phyloP scores from a whole-genome alignment of 2,329 filamentous ascomycete genomes.

The Penicillium sclerotiorum region DNA sequence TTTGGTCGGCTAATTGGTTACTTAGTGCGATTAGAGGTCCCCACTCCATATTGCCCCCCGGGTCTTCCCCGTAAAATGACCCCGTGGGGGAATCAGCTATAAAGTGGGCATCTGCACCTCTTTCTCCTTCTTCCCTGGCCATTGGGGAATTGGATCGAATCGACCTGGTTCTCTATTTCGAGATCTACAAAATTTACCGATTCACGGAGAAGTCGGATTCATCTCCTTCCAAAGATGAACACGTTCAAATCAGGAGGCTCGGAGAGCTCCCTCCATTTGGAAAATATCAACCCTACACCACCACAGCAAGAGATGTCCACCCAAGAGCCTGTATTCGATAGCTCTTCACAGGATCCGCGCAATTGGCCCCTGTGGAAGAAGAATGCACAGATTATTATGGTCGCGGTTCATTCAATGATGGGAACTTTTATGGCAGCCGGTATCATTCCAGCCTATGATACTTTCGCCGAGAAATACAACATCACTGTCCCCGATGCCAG shows the following conservation, averaged over 20 bases:
- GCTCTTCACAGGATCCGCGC: constrained; percentile 20
- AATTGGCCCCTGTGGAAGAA: constrained; percentile 37
- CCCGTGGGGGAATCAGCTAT: too few species aligned
- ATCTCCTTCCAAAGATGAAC: too few species aligned
- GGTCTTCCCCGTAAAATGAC: too few species aligned
- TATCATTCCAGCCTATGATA: constrained; percentile 55
- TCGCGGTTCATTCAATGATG: constrained; percentile 61
- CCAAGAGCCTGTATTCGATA: background rate
- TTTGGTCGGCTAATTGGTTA: background rate
- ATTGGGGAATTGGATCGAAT: too few species aligned
- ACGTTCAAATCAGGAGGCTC: background rate
- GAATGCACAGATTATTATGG: constrained; percentile 54
- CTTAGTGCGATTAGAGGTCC: background rate
- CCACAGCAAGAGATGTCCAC: background rate
- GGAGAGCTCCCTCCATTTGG: background rate
- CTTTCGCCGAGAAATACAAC: constrained; percentile 54
- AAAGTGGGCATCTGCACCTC: too few species aligned
- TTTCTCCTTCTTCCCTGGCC: too few species aligned
- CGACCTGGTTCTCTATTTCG: too few species aligned
- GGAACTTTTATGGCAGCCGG: constrained; percentile 56
- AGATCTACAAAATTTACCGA: background rate
- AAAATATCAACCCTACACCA: background rate
- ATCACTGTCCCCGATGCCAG: constrained; percentile 51
- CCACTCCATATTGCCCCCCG: too few species aligned
- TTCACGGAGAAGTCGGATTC: background rate